phyloP scores from a whole-genome alignment of 202 grass and related monocot species.

The Saccharum hybrid region DNA sequence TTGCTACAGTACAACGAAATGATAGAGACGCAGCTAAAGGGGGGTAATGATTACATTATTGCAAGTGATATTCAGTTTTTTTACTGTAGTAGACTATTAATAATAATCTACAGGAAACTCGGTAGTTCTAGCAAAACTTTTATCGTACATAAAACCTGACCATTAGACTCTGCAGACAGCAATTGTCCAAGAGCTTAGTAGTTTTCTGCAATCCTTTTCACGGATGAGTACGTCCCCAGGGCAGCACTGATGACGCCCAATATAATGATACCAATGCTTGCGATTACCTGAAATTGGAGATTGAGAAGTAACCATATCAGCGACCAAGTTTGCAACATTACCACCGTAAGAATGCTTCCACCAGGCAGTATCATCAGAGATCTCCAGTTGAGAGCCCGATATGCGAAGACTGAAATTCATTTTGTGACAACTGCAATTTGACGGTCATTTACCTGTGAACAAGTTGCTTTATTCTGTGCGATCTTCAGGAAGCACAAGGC shows the following conservation, averaged over 20 bases:
- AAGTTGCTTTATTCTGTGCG: constrained; percentile 65
- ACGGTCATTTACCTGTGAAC: constrained; percentile 55
- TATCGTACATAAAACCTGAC: neutral
- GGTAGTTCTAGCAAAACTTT: constrained; percentile 21
- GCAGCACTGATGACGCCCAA: constrained; percentile 54
- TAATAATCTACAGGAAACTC: neutral
- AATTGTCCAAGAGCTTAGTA: constrained; percentile 39
- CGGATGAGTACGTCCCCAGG: constrained; percentile 74
- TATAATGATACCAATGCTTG: constrained; percentile 55
- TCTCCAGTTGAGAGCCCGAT: neutral
- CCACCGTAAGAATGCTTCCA: neutral
- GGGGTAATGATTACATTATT: constrained; percentile 4
- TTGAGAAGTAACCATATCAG: neutral
- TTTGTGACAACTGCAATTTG: neutral
- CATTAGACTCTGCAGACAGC: constrained; percentile 3
- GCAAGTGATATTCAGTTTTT: neutral
- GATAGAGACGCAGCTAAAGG: neutral
- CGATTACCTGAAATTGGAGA: constrained; percentile 60
- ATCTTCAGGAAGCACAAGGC: constrained; percentile 89
- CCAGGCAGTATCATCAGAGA: neutral
- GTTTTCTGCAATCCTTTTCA: constrained; percentile 52
- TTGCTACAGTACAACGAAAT: neutral
- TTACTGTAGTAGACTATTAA: constrained; percentile 4
- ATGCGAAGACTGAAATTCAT: neutral
- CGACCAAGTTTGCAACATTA: neutral